These are phyloP conservation scores for Penstemon newberryi DNA, from an alignment of 257 asterid species.

Conservation along the genomic window DNA sequence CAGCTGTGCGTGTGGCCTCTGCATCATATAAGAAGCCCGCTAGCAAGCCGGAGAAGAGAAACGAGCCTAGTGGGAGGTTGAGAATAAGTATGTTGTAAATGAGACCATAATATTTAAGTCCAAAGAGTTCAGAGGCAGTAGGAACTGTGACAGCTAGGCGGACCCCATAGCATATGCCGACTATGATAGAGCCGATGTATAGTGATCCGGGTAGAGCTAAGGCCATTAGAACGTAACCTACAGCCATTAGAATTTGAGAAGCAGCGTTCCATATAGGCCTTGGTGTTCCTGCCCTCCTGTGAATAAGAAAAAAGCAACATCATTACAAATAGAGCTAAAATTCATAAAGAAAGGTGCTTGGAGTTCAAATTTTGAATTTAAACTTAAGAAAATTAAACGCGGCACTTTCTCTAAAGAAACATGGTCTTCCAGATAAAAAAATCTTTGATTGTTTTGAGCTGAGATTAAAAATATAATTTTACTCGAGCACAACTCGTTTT, in stretches of 20 bases:
- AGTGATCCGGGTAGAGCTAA: constrained; percentile 66
- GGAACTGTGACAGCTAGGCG: constrained; percentile 64
- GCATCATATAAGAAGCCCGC: constrained; percentile 67
- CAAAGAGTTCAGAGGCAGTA: constrained; percentile 72
- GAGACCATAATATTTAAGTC: constrained; percentile 74
- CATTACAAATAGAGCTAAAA: too few species aligned
- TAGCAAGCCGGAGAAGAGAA: constrained; percentile 73
- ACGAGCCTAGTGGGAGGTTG: constrained; percentile 71
- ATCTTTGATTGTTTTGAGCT: too few species aligned
- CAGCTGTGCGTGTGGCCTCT: constrained; percentile 45
- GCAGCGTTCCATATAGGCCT: constrained; percentile 84
- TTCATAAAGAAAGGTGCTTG: too few species aligned
- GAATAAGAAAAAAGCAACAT: background rate
- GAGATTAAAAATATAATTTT: too few species aligned
- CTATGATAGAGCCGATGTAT: constrained; percentile 62
- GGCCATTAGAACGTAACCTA: constrained; percentile 65
- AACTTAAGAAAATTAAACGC: too few species aligned
- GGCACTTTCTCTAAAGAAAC: too few species aligned
- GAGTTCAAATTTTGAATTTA: too few species aligned
- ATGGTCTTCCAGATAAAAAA: too few species aligned
- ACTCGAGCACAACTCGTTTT: too few species aligned
- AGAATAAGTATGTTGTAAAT: constrained; percentile 69
- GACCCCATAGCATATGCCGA: constrained; percentile 69
- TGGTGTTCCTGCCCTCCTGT: constrained; percentile 59
- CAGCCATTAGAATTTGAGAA: constrained; percentile 63